Base-by-base conservation (phyloP, 768 basidiomycete genomes). In the button mushroom (Agaricus bisporus) region DNA sequence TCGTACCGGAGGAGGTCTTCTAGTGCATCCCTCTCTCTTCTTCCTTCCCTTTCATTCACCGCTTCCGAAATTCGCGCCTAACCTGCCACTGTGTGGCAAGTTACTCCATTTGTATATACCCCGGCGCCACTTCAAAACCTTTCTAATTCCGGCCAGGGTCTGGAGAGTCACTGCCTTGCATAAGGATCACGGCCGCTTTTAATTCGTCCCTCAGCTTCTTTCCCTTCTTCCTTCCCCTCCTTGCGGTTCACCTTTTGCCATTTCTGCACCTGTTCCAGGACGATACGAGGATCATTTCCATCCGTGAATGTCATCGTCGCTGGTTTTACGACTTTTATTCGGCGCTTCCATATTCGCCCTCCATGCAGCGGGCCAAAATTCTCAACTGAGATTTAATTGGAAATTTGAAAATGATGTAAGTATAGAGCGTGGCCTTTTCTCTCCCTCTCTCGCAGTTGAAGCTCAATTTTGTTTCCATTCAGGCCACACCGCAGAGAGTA, bases 321-420 rank as follows among this genome's bases (percentile, higher is more conserved):
- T 48, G 39, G 43, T 48, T 38, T 22, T 43, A 22, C 49, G 44
- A 20, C 37, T 51, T 41, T n/a, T 11, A 3, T 11, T 37, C 38
- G 26, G 41, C 10, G 18, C 25, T 41, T 44, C 43, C n/a, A 45
- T 42, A 46, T 25, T 53, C 17, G 15, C 32, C 35, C 47, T 47
- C 17, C 47, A 43, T 32, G 53, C 25, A 37, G 32, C 14, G 20
- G 63, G 60, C 2, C 59, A 62, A 48, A 57, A 51, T 43, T 32
- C 29, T 45, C 11, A 52, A 17, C 53, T 58, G 43, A 48, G 62
- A 59, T 72, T 73, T 49, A 58, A 63, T 49, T 72, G 71, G 71
- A 57, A 61, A 58, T 71, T 71, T 55, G 48, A 53, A 15, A 54
- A 61, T 22, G 62, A 62, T 41, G 69, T 68, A 25, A n/a, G 68